Conservation (phyloP, 768 basidiomycete species). For the Amylocystis lapponica region DNA sequence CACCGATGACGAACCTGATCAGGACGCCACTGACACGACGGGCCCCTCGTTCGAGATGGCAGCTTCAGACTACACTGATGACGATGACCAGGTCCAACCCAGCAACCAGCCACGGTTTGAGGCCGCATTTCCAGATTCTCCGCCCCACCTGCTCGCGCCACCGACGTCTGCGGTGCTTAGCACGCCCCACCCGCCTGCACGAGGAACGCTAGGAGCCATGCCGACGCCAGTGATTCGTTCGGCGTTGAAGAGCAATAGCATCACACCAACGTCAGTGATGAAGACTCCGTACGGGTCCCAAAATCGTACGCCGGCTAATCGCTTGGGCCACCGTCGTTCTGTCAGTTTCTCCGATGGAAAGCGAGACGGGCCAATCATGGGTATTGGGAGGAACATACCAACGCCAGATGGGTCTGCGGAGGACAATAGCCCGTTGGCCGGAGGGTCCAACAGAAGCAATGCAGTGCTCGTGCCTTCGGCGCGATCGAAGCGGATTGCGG, state of each 20-base stretch:
- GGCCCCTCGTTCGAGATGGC: constrained; percentile 15
- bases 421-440: constrained; percentile 13
- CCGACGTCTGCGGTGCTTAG: not conserved
- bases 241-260: constrained; percentile 37
- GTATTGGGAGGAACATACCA: constrained; percentile 38
- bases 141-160: constrained; percentile 17
- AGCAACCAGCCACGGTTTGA: constrained; percentile 3
- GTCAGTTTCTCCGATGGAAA: constrained; percentile 98
- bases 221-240: constrained; percentile 33
- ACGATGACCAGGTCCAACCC: constrained; percentile 8
- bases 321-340: constrained; percentile 58
- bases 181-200: constrained; percentile 11
- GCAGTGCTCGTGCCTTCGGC: constrained; percentile 46
- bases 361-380: constrained; percentile 81
- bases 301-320: constrained; percentile 50
- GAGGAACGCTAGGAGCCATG: constrained; percentile 10
- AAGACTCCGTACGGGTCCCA: constrained; percentile 45
- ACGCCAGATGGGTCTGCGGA: constrained; percentile 30
- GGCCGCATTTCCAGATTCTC: constrained; percentile 19
- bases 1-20: constrained; percentile 36
- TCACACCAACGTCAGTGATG: constrained; percentile 53
- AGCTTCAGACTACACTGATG: constrained; percentile 4
- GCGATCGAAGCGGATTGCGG: constrained; percentile 75
- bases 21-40: constrained; percentile 20
- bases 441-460: constrained; percentile 10